Percentiles rank a stretch among this genome's conserved stretches.
Evolutionary conservation across 2,329 filamentous ascomycete species (phyloP).

Genomic region (Calonectria pteridis): DNA sequence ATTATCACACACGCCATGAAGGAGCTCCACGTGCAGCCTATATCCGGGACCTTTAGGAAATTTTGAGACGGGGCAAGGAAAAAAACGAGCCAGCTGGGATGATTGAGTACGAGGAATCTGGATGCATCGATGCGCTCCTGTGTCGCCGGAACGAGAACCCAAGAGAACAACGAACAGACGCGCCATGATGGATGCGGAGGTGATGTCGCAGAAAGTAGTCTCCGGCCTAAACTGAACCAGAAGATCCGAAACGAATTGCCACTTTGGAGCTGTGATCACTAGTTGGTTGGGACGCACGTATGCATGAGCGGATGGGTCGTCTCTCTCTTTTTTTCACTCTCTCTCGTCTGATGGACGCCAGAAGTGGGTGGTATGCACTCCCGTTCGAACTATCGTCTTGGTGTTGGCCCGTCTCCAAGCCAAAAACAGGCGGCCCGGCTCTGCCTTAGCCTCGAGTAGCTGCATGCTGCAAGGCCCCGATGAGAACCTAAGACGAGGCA

Average conservation of each 20-base stretch:
- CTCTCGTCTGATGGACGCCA: neutral
- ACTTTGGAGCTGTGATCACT: neutral
- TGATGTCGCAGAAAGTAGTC: neutral
- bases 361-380: constrained; percentile 4
- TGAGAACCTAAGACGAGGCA: neutral
- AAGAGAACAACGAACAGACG: constrained; percentile 1
- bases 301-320: constrained; percentile 10
- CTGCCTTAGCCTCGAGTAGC: constrained; percentile 6
- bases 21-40: constrained; percentile 2
- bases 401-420: constrained; percentile 4
- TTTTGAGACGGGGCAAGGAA: neutral
- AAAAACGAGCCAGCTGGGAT: neutral
- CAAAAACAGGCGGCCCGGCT: constrained; percentile 3
- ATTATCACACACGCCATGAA: constrained; percentile 1
- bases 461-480: constrained; percentile 13
- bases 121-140: neutral
- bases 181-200: constrained; percentile 7
- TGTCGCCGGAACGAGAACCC: neutral
- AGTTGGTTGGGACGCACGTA: neutral
- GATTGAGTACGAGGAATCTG: neutral
- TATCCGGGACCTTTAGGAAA: neutral
- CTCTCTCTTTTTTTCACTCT: neutral
- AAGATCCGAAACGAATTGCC: constrained; percentile 7
- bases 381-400: constrained; percentile 8
- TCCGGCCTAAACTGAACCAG: neutral